Percentiles rank a stretch among this genome's conserved stretches.
Evolutionary conservation across 1,139 yeast species (phyloP).

Genomic region (Schizosaccharomyces versatilis): DNA sequence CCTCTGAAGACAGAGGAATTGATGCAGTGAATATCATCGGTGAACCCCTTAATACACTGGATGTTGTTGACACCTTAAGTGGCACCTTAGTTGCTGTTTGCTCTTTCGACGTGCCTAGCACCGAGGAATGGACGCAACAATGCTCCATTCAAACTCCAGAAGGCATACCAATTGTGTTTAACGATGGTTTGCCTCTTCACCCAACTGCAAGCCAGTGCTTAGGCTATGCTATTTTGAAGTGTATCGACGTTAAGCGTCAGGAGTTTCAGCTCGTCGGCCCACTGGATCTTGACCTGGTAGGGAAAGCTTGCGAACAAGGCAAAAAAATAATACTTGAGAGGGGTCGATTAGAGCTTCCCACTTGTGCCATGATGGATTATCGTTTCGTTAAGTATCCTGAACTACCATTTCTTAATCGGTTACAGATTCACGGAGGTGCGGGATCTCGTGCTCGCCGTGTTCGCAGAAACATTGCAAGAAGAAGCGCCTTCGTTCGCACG

Average conservation of each 20-base stretch:
- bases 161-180: constrained; percentile 2
- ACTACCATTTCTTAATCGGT: background rate
- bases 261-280: constrained; percentile 6
- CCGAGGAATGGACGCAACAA: background rate
- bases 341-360: constrained; percentile 5
- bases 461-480: background rate
- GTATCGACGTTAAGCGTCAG: constrained; percentile 1
- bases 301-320: background rate
- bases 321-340: constrained; percentile 5
- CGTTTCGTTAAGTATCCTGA: background rate
- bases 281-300: background rate
- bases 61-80: background rate
- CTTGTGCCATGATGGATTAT: constrained; percentile 4
- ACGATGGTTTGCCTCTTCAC: constrained; percentile 4
- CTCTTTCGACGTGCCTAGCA: background rate
- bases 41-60: background rate
- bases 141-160: constrained; percentile 1
- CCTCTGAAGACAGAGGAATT: background rate
- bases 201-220: constrained; percentile 4
- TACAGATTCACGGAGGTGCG: background rate
- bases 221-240: constrained; percentile 4
- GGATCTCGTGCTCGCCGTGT: background rate
- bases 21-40: constrained; percentile 1
- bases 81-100: background rate
- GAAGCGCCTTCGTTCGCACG: background rate